phyloP scores from a whole-genome alignment of 2,329 filamentous ascomycete genomes.

The Stemphylium beticola region DNA sequence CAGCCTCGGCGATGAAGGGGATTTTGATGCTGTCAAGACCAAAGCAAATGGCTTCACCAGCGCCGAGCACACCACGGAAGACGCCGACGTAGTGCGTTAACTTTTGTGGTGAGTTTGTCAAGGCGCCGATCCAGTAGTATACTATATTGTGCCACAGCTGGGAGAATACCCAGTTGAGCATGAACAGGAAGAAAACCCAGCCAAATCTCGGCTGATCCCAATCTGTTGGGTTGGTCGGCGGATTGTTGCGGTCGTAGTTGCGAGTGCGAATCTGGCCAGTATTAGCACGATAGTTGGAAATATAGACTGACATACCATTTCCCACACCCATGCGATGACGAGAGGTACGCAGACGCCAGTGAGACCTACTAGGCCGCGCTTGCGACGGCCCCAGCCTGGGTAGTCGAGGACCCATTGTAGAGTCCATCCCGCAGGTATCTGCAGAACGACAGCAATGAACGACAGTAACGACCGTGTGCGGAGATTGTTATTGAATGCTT shows the following conservation, averaged over 20 bases:
- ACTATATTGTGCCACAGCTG: constrained; percentile 43
- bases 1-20: constrained; percentile 37
- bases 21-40: constrained; percentile 41
- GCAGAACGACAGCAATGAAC: constrained; percentile 37
- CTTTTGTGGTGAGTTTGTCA: constrained; percentile 42
- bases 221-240: constrained; percentile 33
- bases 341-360: constrained; percentile 34
- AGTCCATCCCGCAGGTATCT: constrained; percentile 41
- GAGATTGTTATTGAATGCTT: constrained; percentile 39
- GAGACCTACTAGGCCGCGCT: constrained; percentile 36
- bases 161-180: constrained; percentile 40
- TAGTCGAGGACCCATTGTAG: constrained; percentile 39
- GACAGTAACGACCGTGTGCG: constrained; percentile 36
- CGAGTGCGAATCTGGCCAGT: constrained; percentile 32
- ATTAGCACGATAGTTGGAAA: not conserved
- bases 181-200: constrained; percentile 41
- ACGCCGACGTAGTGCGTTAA: constrained; percentile 41
- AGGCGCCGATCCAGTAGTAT: constrained; percentile 42
- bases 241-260: constrained; percentile 35
- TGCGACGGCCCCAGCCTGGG: constrained; percentile 36
- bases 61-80: constrained; percentile 40
- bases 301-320: constrained; percentile 27
- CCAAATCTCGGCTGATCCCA: constrained; percentile 35
- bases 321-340: constrained; percentile 39
- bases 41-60: constrained; percentile 40